These are phyloP conservation scores for Xerocomellus intermedius DNA, from an alignment of 768 basidiomycete species.

Conservation along the genomic window DNA sequence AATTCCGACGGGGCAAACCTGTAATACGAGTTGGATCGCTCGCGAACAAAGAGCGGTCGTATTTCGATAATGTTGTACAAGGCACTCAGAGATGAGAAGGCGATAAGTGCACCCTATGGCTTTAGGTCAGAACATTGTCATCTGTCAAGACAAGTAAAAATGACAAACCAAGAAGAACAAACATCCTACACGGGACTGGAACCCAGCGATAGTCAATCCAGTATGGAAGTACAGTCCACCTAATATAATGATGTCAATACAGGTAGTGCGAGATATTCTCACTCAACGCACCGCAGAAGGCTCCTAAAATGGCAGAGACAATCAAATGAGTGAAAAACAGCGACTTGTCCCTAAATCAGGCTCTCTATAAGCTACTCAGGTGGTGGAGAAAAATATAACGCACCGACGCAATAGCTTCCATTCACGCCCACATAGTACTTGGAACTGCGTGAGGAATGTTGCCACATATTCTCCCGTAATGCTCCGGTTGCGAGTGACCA, in stretches of 20 bases:
- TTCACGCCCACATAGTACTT: slow-evolving; percentile 79
- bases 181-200: slow-evolving; percentile 91
- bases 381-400: slow-evolving; percentile 5
- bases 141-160: background rate
- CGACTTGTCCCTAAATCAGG: slow-evolving; percentile 65
- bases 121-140: slow-evolving; percentile 7
- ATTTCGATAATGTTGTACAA: slow-evolving; percentile 85
- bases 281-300: slow-evolving; percentile 68
- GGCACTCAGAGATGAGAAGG: slow-evolving; percentile 89
- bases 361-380: background rate
- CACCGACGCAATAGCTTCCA: slow-evolving; percentile 78
- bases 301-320: slow-evolving; percentile 71
- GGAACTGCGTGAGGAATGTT: slow-evolving; percentile 86
- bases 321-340: slow-evolving; percentile 77
- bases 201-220: slow-evolving; percentile 79
- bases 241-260: slow-evolving; percentile 22
- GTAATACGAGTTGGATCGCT: slow-evolving; percentile 83
- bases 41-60: slow-evolving; percentile 84
- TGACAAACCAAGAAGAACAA: slow-evolving; percentile 81
- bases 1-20: slow-evolving; percentile 44
- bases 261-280: background rate
- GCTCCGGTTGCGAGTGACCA: slow-evolving; percentile 14
- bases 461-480: slow-evolving; percentile 50
- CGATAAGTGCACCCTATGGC: slow-evolving; percentile 77
- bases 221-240: slow-evolving; percentile 88